Percentiles rank a stretch among this genome's conserved stretches.
Evolutionary conservation across 2,329 filamentous ascomycete species (phyloP).

Genomic region (Clonostachys rosea): DNA sequence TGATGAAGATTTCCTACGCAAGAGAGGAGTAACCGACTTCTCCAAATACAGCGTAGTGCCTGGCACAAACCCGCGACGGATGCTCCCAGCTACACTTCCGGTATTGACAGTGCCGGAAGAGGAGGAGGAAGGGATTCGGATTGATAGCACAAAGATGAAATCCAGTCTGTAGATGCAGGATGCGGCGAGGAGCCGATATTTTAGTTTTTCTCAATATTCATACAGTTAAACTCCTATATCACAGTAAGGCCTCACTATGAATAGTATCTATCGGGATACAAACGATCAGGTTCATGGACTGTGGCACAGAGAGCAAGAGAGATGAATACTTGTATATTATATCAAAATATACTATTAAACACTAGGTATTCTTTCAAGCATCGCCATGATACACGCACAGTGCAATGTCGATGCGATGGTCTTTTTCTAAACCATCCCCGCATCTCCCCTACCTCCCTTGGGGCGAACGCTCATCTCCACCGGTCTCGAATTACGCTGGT

Average conservation of each 20-base stretch:
- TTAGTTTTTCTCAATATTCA: no score
- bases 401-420: no score
- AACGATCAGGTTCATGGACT: no score
- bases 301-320: no score
- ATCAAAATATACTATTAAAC: no score
- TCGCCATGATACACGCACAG: no score
- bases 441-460: not conserved
- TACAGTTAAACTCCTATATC: no score
- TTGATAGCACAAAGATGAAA: conserved; percentile 54
- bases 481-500: conserved; percentile 12
- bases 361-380: no score
- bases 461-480: conserved; percentile 13
- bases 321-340: no score
- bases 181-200: no score
- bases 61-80: conserved; percentile 61
- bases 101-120: conserved; percentile 71
- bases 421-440: not conserved
- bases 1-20: conserved; percentile 76
- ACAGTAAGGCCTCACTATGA: no score
- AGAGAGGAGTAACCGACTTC: conserved; percentile 64
- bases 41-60: conserved; percentile 65
- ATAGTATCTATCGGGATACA: no score
- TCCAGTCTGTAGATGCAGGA: conserved; percentile 28
- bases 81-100: conserved; percentile 71
- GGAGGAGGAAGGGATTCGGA: conserved; percentile 69